Evolutionary conservation across 306 rosid genomes (phyloP).

Genomic region (Sechiopsis laciniata): DNA sequence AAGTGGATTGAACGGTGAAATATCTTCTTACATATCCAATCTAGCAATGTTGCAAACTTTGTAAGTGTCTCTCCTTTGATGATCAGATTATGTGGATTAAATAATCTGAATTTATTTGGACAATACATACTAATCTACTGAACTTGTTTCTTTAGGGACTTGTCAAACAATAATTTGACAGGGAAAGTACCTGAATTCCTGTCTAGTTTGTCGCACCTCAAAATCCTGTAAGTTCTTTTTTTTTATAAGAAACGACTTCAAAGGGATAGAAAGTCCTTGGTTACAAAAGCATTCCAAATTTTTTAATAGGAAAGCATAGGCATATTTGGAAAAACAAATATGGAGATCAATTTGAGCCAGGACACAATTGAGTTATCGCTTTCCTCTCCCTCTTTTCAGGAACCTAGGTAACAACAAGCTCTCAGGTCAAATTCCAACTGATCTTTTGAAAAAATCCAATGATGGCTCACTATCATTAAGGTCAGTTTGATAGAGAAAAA

Average conservation of each 20-base stretch:
- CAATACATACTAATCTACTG: constrained; percentile 1
- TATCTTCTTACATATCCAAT: constrained; percentile 30
- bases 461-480: constrained; percentile 35
- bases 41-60: constrained; percentile 36
- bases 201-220: constrained; percentile 8
- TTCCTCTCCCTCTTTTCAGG: constrained; percentile 21
- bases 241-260: too few species aligned
- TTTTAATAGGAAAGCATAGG: too few species aligned
- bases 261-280: too few species aligned
- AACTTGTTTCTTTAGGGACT: constrained; percentile 40
- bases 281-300: too few species aligned
- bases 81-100: not conserved
- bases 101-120: not conserved
- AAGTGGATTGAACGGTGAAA: constrained; percentile 38
- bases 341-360: not conserved
- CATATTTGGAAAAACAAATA: too few species aligned
- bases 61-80: constrained; percentile 31
- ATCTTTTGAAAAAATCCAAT: constrained; percentile 29
- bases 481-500: constrained; percentile 24
- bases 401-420: constrained; percentile 39
- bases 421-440: constrained; percentile 34
- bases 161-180: constrained; percentile 34
- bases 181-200: constrained; percentile 23
- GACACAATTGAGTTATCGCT: constrained; percentile 21
- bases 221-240: constrained; percentile 36